Evolutionary conservation across 2,329 filamentous ascomycete genomes (phyloP).

Genomic region (Cytospora paraplurivora): DNA sequence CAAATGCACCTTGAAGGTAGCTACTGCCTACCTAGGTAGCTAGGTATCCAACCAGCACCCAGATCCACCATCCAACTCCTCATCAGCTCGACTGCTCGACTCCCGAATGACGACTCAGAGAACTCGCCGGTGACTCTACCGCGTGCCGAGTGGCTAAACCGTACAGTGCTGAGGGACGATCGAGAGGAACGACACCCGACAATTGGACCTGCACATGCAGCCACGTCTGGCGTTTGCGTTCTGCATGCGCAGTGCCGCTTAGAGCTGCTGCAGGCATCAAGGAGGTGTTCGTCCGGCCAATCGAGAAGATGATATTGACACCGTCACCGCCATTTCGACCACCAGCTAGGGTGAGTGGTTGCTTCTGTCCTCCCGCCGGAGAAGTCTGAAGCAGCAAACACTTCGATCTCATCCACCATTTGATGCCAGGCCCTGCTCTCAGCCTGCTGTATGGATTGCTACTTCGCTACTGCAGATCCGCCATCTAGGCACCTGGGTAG

Average conservation of each 20-base stretch:
- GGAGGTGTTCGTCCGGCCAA: constrained; percentile 11
- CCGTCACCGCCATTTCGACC: constrained; percentile 23
- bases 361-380: neutral
- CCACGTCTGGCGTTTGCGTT: neutral
- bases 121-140: constrained; percentile 16
- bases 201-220: constrained; percentile 5
- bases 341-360: neutral
- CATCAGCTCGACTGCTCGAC: constrained; percentile 12
- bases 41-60: constrained; percentile 15
- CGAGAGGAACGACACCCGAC: constrained; percentile 1
- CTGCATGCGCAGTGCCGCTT: neutral
- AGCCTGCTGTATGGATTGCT: neutral
- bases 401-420: neutral
- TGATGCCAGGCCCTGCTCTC: neutral
- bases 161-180: constrained; percentile 6
- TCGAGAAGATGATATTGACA: constrained; percentile 1
- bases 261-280: constrained; percentile 9
- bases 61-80: constrained; percentile 12
- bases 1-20: too few relatives aligned
- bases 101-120: constrained; percentile 20
- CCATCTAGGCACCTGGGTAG: neutral
- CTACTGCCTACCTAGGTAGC: too few relatives aligned
- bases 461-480: neutral
- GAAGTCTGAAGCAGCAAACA: constrained; percentile 2
- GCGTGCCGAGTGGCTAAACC: neutral